Percentiles rank a stretch among this genome's conserved stretches.
These are phyloP conservation scores for Aegilops speltoides DNA, from an alignment of 176 grass and related monocot genomes.

Conservation along the genomic window DNA sequence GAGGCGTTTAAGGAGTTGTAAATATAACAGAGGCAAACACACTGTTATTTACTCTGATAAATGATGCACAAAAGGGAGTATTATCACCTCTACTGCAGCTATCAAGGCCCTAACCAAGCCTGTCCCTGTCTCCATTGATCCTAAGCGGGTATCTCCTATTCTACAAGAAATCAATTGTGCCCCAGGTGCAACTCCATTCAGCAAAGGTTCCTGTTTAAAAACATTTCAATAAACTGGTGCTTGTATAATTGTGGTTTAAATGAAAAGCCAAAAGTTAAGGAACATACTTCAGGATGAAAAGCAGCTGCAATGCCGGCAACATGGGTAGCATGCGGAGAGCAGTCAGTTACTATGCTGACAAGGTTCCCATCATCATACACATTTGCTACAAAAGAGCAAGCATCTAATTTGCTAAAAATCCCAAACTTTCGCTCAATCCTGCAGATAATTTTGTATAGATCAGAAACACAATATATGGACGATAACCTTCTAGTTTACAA, in stretches of 20 bases:
- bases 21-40: slow-evolving; percentile 14
- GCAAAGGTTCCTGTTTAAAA: slow-evolving; percentile 73
- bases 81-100: slow-evolving; percentile 87
- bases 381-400: slow-evolving; percentile 95
- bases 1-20: slow-evolving; percentile 17
- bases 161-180: slow-evolving; percentile 98
- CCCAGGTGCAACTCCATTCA: slow-evolving; percentile 95
- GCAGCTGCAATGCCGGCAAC: slow-evolving; percentile 97
- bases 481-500: not conserved
- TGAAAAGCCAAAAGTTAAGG: slow-evolving; percentile 20
- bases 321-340: slow-evolving; percentile 94
- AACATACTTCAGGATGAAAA: slow-evolving; percentile 83
- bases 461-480: slow-evolving; percentile 9
- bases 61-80: slow-evolving; percentile 22
- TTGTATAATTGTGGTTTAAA: slow-evolving; percentile 26
- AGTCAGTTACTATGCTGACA: slow-evolving; percentile 98
- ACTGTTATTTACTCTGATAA: slow-evolving; percentile 23
- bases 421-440: slow-evolving; percentile 87
- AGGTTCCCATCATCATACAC: slow-evolving; percentile 95
- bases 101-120: slow-evolving; percentile 91
- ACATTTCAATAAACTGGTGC: slow-evolving; percentile 16
- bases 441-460: slow-evolving; percentile 26
- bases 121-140: slow-evolving; percentile 99
- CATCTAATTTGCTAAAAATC: slow-evolving; percentile 97
- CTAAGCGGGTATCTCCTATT: slow-evolving; percentile 95